A percentile compares a stretch with the other conserved stretches of the same genome.
phyloP scores from a whole-genome alignment of 2,329 filamentous ascomycete genomes.

The Alternaria sp. region DNA sequence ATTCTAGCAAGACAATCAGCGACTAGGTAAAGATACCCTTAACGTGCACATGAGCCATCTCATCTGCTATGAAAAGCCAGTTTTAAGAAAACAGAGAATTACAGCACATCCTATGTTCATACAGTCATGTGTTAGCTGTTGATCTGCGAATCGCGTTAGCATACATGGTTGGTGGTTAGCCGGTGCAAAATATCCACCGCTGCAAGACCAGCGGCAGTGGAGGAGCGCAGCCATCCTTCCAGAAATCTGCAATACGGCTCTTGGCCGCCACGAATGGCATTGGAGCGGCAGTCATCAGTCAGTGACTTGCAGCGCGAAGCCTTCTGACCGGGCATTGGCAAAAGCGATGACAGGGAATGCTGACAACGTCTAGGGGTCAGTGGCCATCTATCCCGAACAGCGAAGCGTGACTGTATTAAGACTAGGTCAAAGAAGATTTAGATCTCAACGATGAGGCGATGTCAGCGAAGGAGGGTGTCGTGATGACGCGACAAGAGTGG shows the following conservation, averaged over 20 bases:
- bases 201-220: slow-evolving; percentile 21
- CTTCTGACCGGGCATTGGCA: slow-evolving; percentile 40
- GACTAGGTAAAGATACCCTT: slow-evolving; percentile 7
- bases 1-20: slow-evolving; percentile 4
- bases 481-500: slow-evolving; percentile 28
- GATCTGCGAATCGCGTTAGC: slow-evolving; percentile 35
- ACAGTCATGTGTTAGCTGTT: slow-evolving; percentile 34
- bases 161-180: slow-evolving; percentile 23
- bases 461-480: slow-evolving; percentile 19
- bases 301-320: slow-evolving; percentile 27
- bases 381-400: slow-evolving; percentile 42
- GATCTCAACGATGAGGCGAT: slow-evolving; percentile 24
- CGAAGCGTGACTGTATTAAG: slow-evolving; percentile 20
- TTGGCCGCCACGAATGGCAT: slow-evolving; percentile 33
- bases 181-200: slow-evolving; percentile 23
- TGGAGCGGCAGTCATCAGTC: slow-evolving; percentile 28
- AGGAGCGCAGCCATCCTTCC: slow-evolving; percentile 33
- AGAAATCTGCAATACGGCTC: slow-evolving; percentile 31
- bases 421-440: slow-evolving; percentile 19
- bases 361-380: slow-evolving; percentile 13
- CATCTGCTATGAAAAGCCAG: slow-evolving; percentile 27
- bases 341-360: slow-evolving; percentile 14
- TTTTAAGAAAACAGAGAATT: slow-evolving; percentile 23
- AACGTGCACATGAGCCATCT: slow-evolving; percentile 32
- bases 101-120: slow-evolving; percentile 28